Evolutionary conservation across 2,329 filamentous ascomycete genomes (phyloP).

Genomic region (Bipolaris oryzae): DNA sequence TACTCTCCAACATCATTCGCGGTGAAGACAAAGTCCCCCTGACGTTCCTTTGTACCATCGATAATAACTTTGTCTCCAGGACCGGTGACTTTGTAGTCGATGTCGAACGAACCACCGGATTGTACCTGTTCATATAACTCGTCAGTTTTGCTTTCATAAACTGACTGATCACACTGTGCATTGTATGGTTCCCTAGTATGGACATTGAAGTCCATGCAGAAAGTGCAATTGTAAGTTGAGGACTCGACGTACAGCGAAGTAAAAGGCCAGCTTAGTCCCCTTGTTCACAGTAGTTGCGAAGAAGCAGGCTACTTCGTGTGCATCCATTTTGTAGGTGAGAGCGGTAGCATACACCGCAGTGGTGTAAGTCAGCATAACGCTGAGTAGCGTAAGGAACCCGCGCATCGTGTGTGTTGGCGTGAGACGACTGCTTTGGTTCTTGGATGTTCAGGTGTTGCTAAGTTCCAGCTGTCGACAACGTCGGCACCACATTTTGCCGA

Average conservation of each 20-base stretch:
- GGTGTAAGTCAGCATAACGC: slow-evolving; percentile 71
- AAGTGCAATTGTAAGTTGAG: neutral
- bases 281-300: slow-evolving; percentile 78
- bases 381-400: slow-evolving; percentile 38
- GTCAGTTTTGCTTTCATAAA: neutral
- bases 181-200: neutral
- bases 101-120: slow-evolving; percentile 96
- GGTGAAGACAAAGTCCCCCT: slow-evolving; percentile 98
- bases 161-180: neutral
- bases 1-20: slow-evolving; percentile 88
- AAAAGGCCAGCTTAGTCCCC: slow-evolving; percentile 92
- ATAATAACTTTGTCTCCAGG: slow-evolving; percentile 82
- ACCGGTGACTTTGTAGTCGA: slow-evolving; percentile 88
- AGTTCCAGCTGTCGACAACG: slow-evolving; percentile 42
- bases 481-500: slow-evolving; percentile 32
- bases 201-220: too few relatives aligned
- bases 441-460: slow-evolving; percentile 14
- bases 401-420: slow-evolving; percentile 41
- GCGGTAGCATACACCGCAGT: slow-evolving; percentile 82
- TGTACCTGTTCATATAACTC: slow-evolving; percentile 69
- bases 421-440: slow-evolving; percentile 16
- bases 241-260: slow-evolving; percentile 79
- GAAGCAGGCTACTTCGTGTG: slow-evolving; percentile 97
- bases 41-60: slow-evolving; percentile 86
- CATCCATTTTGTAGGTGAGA: slow-evolving; percentile 87